Evolutionary conservation across 495 filamentous ascomycete genomes (phyloP).

Genomic region (Tuber brumale): DNA sequence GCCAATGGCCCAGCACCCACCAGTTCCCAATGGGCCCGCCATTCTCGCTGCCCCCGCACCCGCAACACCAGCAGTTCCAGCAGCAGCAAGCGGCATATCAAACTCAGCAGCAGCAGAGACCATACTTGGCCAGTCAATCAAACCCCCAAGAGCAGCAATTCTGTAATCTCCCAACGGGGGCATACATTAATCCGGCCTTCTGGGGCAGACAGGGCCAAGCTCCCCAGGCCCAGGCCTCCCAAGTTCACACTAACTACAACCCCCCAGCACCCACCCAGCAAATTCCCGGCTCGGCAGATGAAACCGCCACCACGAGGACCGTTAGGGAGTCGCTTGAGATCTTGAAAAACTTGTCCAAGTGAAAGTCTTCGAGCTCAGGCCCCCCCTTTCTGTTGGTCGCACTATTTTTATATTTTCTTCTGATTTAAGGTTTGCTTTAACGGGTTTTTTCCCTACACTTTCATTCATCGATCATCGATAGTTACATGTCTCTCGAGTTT

Average conservation of each 20-base stretch:
- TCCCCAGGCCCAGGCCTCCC: slow-evolving; percentile 17
- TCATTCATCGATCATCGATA: not conserved
- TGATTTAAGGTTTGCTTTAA: not conserved
- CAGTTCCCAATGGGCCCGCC: slow-evolving; percentile 28
- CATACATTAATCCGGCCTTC: slow-evolving; percentile 63
- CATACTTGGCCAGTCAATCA: slow-evolving; percentile 20
- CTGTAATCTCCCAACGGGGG: slow-evolving; percentile 43
- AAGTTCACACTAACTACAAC: not conserved
- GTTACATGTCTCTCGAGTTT: not conserved
- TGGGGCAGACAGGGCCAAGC: slow-evolving; percentile 48
- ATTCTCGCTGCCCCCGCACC: slow-evolving; percentile 42
- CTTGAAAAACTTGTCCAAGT: slow-evolving; percentile 1
- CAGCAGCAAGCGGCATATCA: slow-evolving; percentile 34
- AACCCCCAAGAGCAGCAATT: slow-evolving; percentile 27
- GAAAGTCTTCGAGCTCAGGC: not conserved
- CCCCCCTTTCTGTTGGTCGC: not conserved
- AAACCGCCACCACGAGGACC: not conserved
- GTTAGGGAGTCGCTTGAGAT: not conserved
- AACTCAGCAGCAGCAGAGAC: slow-evolving; percentile 40
- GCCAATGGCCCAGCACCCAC: slow-evolving; percentile 28
- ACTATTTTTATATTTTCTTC: not conserved
- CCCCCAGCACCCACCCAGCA: not conserved
- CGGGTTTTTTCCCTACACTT: not conserved
- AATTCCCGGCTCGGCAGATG: not conserved
- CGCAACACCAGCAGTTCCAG: slow-evolving; percentile 42